Conservation (phyloP, 371 early-diverging fungal species). For the Astathelohania contejeani region DNA sequence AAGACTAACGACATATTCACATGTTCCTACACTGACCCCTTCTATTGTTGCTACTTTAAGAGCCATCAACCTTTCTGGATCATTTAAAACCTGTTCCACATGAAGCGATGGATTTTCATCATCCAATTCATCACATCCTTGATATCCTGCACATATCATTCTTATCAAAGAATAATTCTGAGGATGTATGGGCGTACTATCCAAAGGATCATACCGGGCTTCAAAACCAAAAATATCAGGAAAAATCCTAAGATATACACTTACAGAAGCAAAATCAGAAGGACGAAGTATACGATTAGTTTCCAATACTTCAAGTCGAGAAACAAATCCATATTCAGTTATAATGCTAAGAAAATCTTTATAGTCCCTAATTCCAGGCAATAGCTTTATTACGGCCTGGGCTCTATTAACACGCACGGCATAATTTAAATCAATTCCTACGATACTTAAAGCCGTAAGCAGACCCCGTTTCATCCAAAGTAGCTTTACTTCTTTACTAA, state of each 20-base stretch:
- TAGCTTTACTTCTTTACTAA: conserved; percentile 1
- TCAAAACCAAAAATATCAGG: conserved; percentile 2
- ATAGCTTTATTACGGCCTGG: no score
- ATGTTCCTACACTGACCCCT: not conserved
- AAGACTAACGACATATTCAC: not conserved
- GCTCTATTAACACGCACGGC: not conserved
- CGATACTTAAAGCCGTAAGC: conserved; percentile 6
- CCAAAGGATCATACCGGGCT: not conserved
- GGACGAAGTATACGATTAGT: not conserved
- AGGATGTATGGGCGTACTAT: conserved; percentile 11
- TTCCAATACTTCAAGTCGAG: conserved; percentile 7
- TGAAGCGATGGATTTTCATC: not conserved
- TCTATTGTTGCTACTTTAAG: not conserved
- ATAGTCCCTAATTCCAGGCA: no score
- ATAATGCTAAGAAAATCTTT: not conserved
- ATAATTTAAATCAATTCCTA: conserved; percentile 15
- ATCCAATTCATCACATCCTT: not conserved
- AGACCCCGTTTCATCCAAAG: conserved; percentile 10
- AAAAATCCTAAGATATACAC: conserved; percentile 9
- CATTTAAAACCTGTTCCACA: not conserved
- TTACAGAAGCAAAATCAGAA: conserved; percentile 5
- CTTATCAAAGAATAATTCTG: conserved; percentile 2
- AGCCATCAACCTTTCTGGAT: not conserved
- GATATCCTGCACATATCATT: not conserved
- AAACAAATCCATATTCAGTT: conserved; percentile 1